Evolutionary conservation across 768 basidiomycete genomes (phyloP).

Genomic region (Tephrocybe sp.): DNA sequence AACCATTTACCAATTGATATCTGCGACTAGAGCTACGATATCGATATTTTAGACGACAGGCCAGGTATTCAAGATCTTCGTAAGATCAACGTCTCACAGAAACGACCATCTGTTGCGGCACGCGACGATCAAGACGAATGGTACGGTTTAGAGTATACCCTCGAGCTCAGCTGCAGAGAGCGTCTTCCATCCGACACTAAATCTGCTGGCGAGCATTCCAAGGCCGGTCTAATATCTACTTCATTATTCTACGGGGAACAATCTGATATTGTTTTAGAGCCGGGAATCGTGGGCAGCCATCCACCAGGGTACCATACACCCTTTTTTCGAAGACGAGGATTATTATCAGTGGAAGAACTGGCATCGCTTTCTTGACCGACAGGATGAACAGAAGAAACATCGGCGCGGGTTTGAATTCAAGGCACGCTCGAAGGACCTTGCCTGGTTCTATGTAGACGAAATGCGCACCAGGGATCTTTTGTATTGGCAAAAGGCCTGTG

Average conservation of each 20-base stretch:
- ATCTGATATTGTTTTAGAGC: no score
- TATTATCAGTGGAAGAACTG: conserved; percentile 45
- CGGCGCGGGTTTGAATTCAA: conserved; percentile 33
- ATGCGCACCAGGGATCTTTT: conserved; percentile 33
- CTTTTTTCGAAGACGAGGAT: conserved; percentile 39
- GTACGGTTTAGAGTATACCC: conserved; percentile 43
- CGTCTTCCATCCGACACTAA: conserved; percentile 30
- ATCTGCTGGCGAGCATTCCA: conserved; percentile 39
- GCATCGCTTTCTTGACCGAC: conserved; percentile 41
- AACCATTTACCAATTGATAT: no score
- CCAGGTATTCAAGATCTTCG: conserved; percentile 15
- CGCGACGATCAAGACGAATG: conserved; percentile 34
- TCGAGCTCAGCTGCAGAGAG: conserved; percentile 40
- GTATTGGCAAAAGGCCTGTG: conserved; percentile 32
- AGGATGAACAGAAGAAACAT: conserved; percentile 32
- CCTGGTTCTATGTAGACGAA: conserved; percentile 36
- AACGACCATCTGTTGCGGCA: neutral
- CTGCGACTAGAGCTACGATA: no score
- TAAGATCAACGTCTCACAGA: neutral
- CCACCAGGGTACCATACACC: conserved; percentile 36
- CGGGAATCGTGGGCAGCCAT: conserved; percentile 45
- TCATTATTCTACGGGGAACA: neutral
- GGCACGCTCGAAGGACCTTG: conserved; percentile 28
- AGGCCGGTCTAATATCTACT: conserved; percentile 25
- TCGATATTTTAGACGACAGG: no score